Conservation (phyloP, 2,329 filamentous ascomycete genomes). For the Sphaerulina vaccinii region DNA sequence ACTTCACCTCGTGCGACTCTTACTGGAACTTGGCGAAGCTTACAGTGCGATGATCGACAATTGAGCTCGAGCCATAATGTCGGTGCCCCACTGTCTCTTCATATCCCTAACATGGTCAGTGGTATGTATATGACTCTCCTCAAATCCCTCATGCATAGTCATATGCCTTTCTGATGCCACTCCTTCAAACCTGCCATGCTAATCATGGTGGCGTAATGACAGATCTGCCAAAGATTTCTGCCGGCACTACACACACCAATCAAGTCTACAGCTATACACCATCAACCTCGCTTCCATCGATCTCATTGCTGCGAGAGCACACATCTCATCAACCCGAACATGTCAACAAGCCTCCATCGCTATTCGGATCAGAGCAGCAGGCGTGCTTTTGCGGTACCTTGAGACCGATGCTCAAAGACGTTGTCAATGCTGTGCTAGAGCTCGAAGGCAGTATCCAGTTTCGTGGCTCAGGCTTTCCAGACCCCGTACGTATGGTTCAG, state of each 20-base stretch:
- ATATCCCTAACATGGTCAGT: slow-evolving; percentile 22
- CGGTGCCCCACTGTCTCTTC: slow-evolving; percentile 25
- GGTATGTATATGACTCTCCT: slow-evolving; percentile 30
- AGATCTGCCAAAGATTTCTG: slow-evolving; percentile 21
- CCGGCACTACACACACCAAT: slow-evolving; percentile 8
- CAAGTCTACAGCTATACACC: slow-evolving; percentile 6
- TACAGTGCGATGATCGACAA: slow-evolving; percentile 23
- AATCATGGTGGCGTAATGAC: slow-evolving; percentile 21
- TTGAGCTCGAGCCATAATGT: slow-evolving; percentile 17
- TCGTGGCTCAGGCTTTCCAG: no score
- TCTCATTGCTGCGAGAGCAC: no score
- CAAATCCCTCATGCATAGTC: slow-evolving; percentile 14
- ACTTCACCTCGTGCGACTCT: slow-evolving; percentile 22
- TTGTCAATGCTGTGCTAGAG: no score
- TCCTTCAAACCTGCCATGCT: slow-evolving; percentile 10
- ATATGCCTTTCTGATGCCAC: no score
- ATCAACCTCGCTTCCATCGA: no score
- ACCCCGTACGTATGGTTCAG: no score
- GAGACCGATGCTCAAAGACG: no score
- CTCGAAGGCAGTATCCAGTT: no score
- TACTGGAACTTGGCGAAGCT: slow-evolving; percentile 25
- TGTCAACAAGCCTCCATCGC: no score
- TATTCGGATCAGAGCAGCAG: no score
- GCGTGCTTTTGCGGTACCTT: no score
- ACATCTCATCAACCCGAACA: no score